Base-by-base conservation (phyloP, 495 filamentous ascomycete species). In the Parmelia sp. region DNA sequence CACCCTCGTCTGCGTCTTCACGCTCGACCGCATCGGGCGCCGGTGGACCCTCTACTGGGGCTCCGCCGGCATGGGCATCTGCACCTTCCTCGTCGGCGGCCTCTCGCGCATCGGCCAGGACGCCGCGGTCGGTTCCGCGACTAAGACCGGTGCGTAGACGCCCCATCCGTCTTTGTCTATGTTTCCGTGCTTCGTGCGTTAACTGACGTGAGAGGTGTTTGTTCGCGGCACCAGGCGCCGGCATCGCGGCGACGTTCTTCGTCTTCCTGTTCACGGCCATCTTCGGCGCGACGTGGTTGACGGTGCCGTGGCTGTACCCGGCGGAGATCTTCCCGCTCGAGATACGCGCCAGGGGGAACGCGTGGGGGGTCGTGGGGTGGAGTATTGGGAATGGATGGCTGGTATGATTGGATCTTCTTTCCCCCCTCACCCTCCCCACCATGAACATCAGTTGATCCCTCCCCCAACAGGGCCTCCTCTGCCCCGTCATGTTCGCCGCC, bases 351-450 rank as follows among this genome's bases (percentile, higher is more conserved):
- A 83, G 84, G 37, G 87, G 87, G n/a, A 89, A 88, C 57, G 84
- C 87, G 21, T 89, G 86, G 84, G 86, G 87, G 67, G 87, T 89
- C 0, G 80, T 90, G 4, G 86, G 87, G 19, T 90, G 87, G 86
- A 83, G 79, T 62, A 88, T 90, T 44, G 86, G 85, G 21, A 88
- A 88, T 63, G 86, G 84, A 40, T 87, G 84, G 83, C 70, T 66
- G 70, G 70, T 70, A 51, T 58, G 55, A n/a, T n/a, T n/a, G n/a
- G n/a, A n/a, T 59, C 10, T 10, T 36, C 47, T 40, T 29, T 11
- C 44, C 11, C 63, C 15, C 17, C 14, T 56, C 53, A 56, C 14
- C 19, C 25, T 65, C 36, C 49, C 37, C 65, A n/a, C n/a, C 42
- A 62, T 47, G 27, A n/a, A n/a, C n/a, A n/a, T n/a, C n/a, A n/a